These are phyloP conservation scores for Effrenium voratum DNA, from an alignment of 73 alveolate genomes.

Conservation along the genomic window DNA sequence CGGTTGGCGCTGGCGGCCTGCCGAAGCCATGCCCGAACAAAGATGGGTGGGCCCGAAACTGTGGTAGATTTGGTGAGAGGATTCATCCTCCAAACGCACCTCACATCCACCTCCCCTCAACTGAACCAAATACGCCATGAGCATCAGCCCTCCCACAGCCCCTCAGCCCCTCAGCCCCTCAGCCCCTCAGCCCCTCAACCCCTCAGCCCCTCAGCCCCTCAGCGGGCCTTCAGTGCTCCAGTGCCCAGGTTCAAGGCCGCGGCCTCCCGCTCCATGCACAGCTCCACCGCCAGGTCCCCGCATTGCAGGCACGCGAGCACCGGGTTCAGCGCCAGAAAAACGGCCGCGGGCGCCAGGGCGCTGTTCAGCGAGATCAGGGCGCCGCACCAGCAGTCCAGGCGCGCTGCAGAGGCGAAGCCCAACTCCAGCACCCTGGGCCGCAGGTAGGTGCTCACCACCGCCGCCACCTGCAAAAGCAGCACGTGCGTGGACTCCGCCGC, in stretches of 20 bases:
- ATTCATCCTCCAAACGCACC: no score
- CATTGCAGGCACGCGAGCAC: constrained; percentile 31
- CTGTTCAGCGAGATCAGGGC: constrained; percentile 26
- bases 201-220: no score
- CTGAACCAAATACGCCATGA: no score
- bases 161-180: no score
- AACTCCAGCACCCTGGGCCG: constrained; percentile 18
- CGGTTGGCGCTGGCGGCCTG: constrained; percentile 64
- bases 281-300: constrained; percentile 30
- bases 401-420: constrained; percentile 14
- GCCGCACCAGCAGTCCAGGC: constrained; percentile 34
- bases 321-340: constrained; percentile 15
- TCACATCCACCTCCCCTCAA: no score
- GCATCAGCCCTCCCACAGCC: no score
- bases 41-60: no score
- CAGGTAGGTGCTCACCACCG: constrained; percentile 14
- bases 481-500: constrained; percentile 34
- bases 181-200: no score
- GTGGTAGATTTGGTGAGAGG: no score
- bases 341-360: not conserved
- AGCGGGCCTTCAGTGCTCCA: constrained; percentile 5
- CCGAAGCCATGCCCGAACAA: no score
- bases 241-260: not conserved
- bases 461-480: constrained; percentile 46
- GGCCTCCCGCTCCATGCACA: constrained; percentile 12